Conservation (phyloP, 768 basidiomycete species). For the Lepiota venenata region DNA sequence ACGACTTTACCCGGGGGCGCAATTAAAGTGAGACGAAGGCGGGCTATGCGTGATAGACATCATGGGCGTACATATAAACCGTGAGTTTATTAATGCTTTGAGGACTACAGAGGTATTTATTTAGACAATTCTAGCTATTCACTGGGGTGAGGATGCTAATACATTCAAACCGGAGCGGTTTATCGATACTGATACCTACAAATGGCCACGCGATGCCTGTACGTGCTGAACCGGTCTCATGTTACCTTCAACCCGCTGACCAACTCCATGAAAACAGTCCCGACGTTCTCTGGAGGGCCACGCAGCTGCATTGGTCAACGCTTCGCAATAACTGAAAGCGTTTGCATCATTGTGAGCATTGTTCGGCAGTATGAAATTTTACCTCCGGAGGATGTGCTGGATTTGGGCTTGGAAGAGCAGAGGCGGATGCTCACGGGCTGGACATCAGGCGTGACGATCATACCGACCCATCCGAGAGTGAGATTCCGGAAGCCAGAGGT, state of each 20-base stretch:
- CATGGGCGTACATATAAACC: constrained; percentile 40
- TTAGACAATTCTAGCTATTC: constrained; percentile 29
- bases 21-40: constrained; percentile 29
- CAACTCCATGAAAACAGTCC: constrained; percentile 18
- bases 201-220: constrained; percentile 53
- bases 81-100: constrained; percentile 24
- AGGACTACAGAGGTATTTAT: background rate
- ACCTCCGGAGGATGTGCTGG: constrained; percentile 32
- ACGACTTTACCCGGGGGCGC: constrained; percentile 20
- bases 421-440: constrained; percentile 30
- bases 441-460: constrained; percentile 33
- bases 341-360: constrained; percentile 40
- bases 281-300: constrained; percentile 42
- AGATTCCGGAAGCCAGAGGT: constrained; percentile 10
- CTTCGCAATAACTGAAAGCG: constrained; percentile 39
- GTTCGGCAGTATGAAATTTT: constrained; percentile 38
- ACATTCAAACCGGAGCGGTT: constrained; percentile 49
- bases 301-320: constrained; percentile 49
- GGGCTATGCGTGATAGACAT: constrained; percentile 38
- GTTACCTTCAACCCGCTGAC: no score
- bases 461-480: constrained; percentile 29
- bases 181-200: constrained; percentile 44
- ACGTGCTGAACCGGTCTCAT: constrained; percentile 11
- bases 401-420: constrained; percentile 27
- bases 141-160: constrained; percentile 44